These are phyloP conservation scores for Bathelium albidoporum DNA, from an alignment of 495 filamentous ascomycete genomes.

Conservation along the genomic window DNA sequence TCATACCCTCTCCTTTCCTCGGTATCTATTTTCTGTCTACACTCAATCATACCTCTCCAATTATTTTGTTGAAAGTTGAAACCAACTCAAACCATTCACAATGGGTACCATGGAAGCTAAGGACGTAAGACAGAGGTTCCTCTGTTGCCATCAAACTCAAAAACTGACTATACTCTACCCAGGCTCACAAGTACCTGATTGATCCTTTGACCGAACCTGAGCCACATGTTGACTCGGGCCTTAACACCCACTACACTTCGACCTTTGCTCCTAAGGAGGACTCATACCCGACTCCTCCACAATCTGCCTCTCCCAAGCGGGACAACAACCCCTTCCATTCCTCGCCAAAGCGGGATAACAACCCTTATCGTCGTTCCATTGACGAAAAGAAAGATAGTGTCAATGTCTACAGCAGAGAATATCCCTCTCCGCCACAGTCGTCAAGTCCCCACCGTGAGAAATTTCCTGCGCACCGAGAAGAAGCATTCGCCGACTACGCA, in stretches of 20 bases:
- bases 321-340: slow-evolving; percentile 30
- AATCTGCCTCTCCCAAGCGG: slow-evolving; percentile 19
- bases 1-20: background rate
- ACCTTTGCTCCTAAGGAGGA: slow-evolving; percentile 24
- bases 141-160: background rate
- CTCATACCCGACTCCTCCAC: slow-evolving; percentile 11
- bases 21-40: background rate
- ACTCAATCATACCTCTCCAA: background rate
- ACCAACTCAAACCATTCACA: background rate
- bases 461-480: slow-evolving; percentile 25
- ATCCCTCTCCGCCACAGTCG: background rate
- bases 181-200: slow-evolving; percentile 48
- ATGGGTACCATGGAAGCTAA: slow-evolving; percentile 33
- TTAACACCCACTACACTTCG: slow-evolving; percentile 36
- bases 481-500: slow-evolving; percentile 23
- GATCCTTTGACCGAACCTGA: slow-evolving; percentile 47
- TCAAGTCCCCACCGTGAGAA: slow-evolving; percentile 26
- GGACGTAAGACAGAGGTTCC: background rate
- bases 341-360: slow-evolving; percentile 15
- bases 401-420: slow-evolving; percentile 10
- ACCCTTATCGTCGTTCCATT: background rate
- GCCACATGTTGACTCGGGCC: slow-evolving; percentile 44
- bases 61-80: background rate
- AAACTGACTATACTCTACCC: slow-evolving; percentile 8
- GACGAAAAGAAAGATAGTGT: slow-evolving; percentile 14